These are phyloP conservation scores for Pinus taeda DNA, from an alignment of 75 land plant species.

Conservation along the genomic window DNA sequence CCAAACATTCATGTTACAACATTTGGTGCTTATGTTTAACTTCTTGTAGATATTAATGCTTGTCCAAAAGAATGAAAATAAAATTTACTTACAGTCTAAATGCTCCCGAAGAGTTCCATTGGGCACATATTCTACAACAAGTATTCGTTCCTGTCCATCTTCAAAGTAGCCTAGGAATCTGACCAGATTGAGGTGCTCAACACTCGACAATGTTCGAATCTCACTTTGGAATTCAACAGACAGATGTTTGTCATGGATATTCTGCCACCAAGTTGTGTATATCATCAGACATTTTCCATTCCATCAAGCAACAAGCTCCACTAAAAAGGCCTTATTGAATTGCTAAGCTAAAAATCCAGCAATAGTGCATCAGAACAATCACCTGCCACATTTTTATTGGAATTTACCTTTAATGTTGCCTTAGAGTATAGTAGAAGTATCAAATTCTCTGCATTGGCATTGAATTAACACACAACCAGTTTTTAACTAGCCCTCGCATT, in stretches of 20 bases:
- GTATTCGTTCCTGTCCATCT: constrained; percentile 64
- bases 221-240: constrained; percentile 72
- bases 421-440: background rate
- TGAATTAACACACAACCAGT: background rate
- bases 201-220: constrained; percentile 56
- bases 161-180: constrained; percentile 75
- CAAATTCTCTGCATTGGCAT: background rate
- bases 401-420: background rate
- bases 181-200: constrained; percentile 82
- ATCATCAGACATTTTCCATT: constrained; percentile 6
- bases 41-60: background rate
- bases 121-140: constrained; percentile 91
- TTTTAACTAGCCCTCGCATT: background rate
- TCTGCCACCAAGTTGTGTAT: constrained; percentile 32
- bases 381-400: background rate
- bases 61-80: background rate
- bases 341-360: background rate
- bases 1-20: background rate
- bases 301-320: background rate
- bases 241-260: constrained; percentile 59
- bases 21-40: background rate
- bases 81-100: constrained; percentile 64
- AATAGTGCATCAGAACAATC: background rate
- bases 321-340: background rate
- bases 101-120: constrained; percentile 96